Evolutionary conservation across 176 grass and related monocot genomes (phyloP).

Genomic region (Oryza meyeriana): DNA sequence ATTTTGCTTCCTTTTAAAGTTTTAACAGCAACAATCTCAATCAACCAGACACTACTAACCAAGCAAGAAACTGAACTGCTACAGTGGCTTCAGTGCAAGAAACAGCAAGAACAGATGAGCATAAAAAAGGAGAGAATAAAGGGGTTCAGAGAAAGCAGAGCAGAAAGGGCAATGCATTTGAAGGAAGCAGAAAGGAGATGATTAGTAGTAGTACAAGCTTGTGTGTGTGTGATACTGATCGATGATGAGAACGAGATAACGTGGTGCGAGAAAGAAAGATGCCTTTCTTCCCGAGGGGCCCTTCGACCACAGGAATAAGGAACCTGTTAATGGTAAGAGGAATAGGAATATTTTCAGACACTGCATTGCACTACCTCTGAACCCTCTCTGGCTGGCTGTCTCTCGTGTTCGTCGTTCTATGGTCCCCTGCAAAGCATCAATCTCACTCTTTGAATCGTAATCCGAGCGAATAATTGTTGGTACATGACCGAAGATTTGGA

Average conservation of each 20-base stretch:
- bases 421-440: conserved; percentile 26
- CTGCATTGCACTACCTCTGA: background rate
- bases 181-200: conserved; percentile 24
- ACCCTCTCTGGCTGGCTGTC: too few relatives aligned
- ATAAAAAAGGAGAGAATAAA: conserved; percentile 11
- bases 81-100: conserved; percentile 31
- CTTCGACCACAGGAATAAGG: conserved; percentile 23
- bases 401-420: background rate
- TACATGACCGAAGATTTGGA: conserved; percentile 17
- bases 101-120: conserved; percentile 26
- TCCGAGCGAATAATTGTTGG: conserved; percentile 25
- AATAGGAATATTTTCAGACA: conserved; percentile 26
- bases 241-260: background rate
- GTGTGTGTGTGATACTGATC: conserved; percentile 20
- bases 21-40: background rate
- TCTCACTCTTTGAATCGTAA: conserved; percentile 34
- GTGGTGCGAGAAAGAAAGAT: conserved; percentile 28
- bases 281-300: conserved; percentile 32
- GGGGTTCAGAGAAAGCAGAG: background rate
- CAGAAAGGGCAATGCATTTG: conserved; percentile 39
- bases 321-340: conserved; percentile 22
- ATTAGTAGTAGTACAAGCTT: conserved; percentile 11
- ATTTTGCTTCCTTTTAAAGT: background rate
- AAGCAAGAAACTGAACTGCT: conserved; percentile 12
- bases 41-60: conserved; percentile 4